These are phyloP conservation scores for Maudiozyma humilis DNA, from an alignment of 1,139 yeast species.

Conservation along the genomic window DNA sequence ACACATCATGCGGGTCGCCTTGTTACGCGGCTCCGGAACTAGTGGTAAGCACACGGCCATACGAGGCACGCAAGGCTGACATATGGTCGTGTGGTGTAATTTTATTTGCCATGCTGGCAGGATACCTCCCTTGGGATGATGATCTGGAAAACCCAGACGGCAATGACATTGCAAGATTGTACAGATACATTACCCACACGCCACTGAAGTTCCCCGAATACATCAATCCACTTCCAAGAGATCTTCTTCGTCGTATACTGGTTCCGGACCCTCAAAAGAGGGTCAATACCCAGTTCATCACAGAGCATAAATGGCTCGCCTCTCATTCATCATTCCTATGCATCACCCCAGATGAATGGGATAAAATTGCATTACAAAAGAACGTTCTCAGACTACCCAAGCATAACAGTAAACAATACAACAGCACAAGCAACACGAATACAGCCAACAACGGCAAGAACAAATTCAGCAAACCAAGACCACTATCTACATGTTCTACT, in stretches of 20 bases:
- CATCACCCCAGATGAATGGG: slow-evolving; percentile 90
- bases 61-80: slow-evolving; percentile 89
- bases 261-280: slow-evolving; percentile 65
- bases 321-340: slow-evolving; percentile 80
- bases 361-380: slow-evolving; percentile 38
- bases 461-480: slow-evolving; percentile 17
- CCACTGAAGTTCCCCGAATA: slow-evolving; percentile 94
- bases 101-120: slow-evolving; percentile 95
- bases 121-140: slow-evolving; percentile 95
- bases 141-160: slow-evolving; percentile 97
- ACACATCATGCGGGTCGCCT: slow-evolving; percentile 95
- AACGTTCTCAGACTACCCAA: slow-evolving; percentile 38
- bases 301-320: slow-evolving; percentile 80
- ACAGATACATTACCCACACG: slow-evolving; percentile 84
- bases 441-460: not conserved
- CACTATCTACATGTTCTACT: slow-evolving; percentile 30
- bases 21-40: slow-evolving; percentile 98
- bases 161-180: slow-evolving; percentile 78
- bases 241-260: slow-evolving; percentile 71
- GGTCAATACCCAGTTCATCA: slow-evolving; percentile 57
- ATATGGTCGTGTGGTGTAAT: slow-evolving; percentile 97
- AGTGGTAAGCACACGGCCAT: slow-evolving; percentile 76
- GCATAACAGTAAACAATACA: slow-evolving; percentile 9
- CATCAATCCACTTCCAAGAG: slow-evolving; percentile 85
- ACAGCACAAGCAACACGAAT: not conserved